Conservation (phyloP, 2,329 filamentous ascomycete genomes). For the Polychaeton citri region DNA sequence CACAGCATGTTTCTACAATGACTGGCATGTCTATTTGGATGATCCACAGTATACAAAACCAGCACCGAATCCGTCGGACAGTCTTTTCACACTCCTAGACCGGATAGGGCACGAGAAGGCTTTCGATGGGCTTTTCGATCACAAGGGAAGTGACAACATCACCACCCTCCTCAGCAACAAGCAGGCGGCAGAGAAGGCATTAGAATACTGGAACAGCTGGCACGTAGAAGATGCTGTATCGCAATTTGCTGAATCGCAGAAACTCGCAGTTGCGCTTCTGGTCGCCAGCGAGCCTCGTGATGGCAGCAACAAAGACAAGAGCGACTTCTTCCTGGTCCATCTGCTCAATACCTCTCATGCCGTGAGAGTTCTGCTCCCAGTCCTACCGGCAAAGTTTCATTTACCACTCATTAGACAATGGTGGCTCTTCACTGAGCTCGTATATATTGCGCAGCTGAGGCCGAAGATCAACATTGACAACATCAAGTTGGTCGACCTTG, state of each 20-base stretch:
- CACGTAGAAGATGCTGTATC: conserved; percentile 52
- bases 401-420: conserved; percentile 66
- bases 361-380: conserved; percentile 68
- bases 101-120: conserved; percentile 54
- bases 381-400: conserved; percentile 62
- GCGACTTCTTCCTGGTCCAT: conserved; percentile 76
- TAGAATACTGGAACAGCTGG: conserved; percentile 93
- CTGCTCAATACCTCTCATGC: conserved; percentile 78
- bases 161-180: conserved; percentile 53
- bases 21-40: conserved; percentile 52
- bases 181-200: conserved; percentile 55
- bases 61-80: conserved; percentile 44
- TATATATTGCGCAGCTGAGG: conserved; percentile 64
- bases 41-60: conserved; percentile 56
- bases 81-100: conserved; percentile 57
- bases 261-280: conserved; percentile 44
- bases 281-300: conserved; percentile 41
- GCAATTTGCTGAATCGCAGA: conserved; percentile 60
- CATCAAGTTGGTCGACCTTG: conserved; percentile 46
- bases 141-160: conserved; percentile 49
- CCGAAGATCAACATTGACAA: conserved; percentile 57
- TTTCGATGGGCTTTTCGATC: conserved; percentile 53
- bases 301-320: conserved; percentile 35
- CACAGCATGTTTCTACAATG: conserved; percentile 44
- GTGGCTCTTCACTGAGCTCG: conserved; percentile 70